A percentile compares a stretch with the other conserved stretches of the same genome.
These are phyloP conservation scores for Epichloe glyceriae DNA, from an alignment of 2,329 filamentous ascomycete species.

Conservation along the genomic window DNA sequence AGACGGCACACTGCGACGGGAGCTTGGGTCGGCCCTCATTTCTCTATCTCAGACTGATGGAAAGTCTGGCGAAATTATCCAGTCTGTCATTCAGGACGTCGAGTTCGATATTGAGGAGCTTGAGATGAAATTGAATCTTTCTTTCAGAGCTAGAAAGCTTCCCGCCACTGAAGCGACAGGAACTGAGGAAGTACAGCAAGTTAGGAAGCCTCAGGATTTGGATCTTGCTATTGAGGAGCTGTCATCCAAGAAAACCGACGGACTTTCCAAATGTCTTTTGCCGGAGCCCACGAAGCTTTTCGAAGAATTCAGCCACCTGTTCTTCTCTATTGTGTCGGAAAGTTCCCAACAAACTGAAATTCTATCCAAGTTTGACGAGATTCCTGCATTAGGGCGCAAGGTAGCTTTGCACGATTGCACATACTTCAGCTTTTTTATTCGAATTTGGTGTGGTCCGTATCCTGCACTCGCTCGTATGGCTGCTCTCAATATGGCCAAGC, in stretches of 20 bases:
- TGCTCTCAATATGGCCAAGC: slow-evolving; percentile 53
- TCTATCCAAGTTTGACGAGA: slow-evolving; percentile 39
- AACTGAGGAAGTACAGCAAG: slow-evolving; percentile 15
- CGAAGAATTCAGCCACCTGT: slow-evolving; percentile 44
- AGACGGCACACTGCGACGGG: slow-evolving; percentile 44
- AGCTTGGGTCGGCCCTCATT: slow-evolving; percentile 55
- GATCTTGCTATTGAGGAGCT: slow-evolving; percentile 26
- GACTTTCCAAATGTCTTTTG: slow-evolving; percentile 38
- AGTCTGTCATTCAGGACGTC: slow-evolving; percentile 51
- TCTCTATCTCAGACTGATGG: slow-evolving; percentile 47
- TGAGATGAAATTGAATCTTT: slow-evolving; percentile 61
- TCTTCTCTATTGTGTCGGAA: slow-evolving; percentile 39
- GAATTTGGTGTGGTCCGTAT: slow-evolving; percentile 60
- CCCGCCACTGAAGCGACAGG: slow-evolving; percentile 37
- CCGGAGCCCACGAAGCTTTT: slow-evolving; percentile 39
- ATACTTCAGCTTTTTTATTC: slow-evolving; percentile 63
- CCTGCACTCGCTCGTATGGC: slow-evolving; percentile 55
- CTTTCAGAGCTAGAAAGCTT: slow-evolving; percentile 45
- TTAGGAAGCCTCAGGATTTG: slow-evolving; percentile 24
- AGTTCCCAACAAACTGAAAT: slow-evolving; percentile 24
- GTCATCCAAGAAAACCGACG: slow-evolving; percentile 19
- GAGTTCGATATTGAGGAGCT: slow-evolving; percentile 62
- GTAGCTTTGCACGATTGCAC: slow-evolving; percentile 47
- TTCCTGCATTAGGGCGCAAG: slow-evolving; percentile 40
- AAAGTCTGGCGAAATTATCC: slow-evolving; percentile 48